Evolutionary conservation across 1,284 basidiomycete species (phyloP), one percentile per base, ranked within the genome.

Genomic region (Sanghuangporus sanghuang): DNA sequence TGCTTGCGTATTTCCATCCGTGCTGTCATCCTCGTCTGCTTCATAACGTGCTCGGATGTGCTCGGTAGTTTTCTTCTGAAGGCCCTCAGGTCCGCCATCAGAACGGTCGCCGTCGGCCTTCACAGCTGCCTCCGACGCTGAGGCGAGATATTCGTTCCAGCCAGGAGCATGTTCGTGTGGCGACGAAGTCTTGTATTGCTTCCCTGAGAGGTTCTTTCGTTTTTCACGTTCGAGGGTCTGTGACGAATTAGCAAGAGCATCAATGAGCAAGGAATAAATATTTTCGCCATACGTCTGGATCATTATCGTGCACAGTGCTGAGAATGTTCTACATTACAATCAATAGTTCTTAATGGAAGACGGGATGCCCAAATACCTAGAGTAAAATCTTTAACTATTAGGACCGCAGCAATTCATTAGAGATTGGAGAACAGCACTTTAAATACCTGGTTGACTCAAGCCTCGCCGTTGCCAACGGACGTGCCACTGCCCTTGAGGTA

Each of bases 131-230:
- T 92, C 90, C 0, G 89, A 89, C 9, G 78, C 68, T 64, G 80
- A 83, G 1, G 89, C 89, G 21, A 91, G 82, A 42, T 74, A 70
- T 69, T 92, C 86, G 69, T 90, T 90, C 89, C 89, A 92, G 2
- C 87, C 89, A 4, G 88, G 89, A 1, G 88, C 87, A 64, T 85
- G 71, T 12, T 81, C 71, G 60, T 82, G 77, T 18, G 84, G 79
- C 3, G 82, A 78, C 1, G 82, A 81, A 1, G 79, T 82, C 66
- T 79, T 78, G 70, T 84, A 78, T 58, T 85, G 81, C 40, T 73
- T 71, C 12, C 76, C 75, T 39, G 73, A 72, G 49, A 86, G 72
- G 70, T 85, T 85, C 44, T 81, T 77, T 36, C 72, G 73, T 68
- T 89, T 89, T 72, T 89, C 85, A 11, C 68, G 69, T 64, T 87